Evolutionary conservation across 805 yeast species (phyloP).

Genomic region (Wickerhamomyces chambardii): DNA sequence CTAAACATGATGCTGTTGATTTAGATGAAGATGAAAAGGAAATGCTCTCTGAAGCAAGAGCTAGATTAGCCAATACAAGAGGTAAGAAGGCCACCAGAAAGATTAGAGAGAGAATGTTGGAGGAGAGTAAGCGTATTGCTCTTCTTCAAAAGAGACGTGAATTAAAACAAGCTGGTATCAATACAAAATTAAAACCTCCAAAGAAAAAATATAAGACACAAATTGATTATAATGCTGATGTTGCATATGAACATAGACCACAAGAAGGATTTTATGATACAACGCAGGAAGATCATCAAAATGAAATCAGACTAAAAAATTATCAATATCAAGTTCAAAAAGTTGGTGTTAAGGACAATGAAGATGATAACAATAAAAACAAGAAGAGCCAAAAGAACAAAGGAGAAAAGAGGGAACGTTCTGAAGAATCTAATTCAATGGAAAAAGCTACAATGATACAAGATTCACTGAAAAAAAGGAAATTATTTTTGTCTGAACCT

Average conservation of each 20-base stretch:
- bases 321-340: slow-evolving; percentile 36
- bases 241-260: slow-evolving; percentile 71
- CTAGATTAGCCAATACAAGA: slow-evolving; percentile 83
- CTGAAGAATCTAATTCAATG: not conserved
- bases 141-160: slow-evolving; percentile 74
- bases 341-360: slow-evolving; percentile 34
- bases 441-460: not conserved
- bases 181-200: slow-evolving; percentile 35
- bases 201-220: slow-evolving; percentile 48
- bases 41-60: slow-evolving; percentile 91
- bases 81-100: slow-evolving; percentile 93
- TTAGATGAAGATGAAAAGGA: slow-evolving; percentile 85
- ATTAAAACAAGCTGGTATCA: slow-evolving; percentile 71
- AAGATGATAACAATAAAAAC: slow-evolving; percentile 21
- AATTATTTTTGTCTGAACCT: slow-evolving; percentile 26
- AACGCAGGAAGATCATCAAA: slow-evolving; percentile 40
- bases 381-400: slow-evolving; percentile 19
- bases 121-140: slow-evolving; percentile 70
- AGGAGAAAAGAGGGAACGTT: slow-evolving; percentile 8
- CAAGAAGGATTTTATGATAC: slow-evolving; percentile 63
- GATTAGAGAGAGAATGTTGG: slow-evolving; percentile 74
- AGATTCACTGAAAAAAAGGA: slow-evolving; percentile 7
- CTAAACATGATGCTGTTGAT: slow-evolving; percentile 72
- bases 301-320: slow-evolving; percentile 24
- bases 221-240: slow-evolving; percentile 77